A percentile compares a stretch with the other conserved stretches of the same genome.
phyloP scores from a whole-genome alignment of 768 basidiomycete genomes.

The Boletus edulis region DNA sequence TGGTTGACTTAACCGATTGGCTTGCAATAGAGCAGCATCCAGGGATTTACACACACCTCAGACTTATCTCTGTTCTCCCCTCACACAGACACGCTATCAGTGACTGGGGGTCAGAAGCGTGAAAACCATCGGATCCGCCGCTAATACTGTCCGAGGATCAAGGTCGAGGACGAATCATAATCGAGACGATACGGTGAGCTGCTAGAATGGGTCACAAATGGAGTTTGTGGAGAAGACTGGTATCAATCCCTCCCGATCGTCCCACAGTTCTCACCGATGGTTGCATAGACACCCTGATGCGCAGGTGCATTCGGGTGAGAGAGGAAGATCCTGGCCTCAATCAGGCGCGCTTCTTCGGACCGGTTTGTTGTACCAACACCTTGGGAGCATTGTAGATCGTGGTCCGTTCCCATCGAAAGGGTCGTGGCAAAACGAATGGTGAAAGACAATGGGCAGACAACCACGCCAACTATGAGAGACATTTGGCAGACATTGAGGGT shows the following conservation, averaged over 20 bases:
- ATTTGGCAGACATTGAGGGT: not conserved
- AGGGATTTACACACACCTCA: not conserved
- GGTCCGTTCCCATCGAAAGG: conserved; percentile 19
- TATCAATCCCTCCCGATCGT: not conserved
- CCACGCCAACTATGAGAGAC: not conserved
- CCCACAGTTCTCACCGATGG: conserved; percentile 10
- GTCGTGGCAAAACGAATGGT: conserved; percentile 11
- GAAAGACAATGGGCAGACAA: not conserved
- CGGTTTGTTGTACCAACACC: conserved; percentile 1
- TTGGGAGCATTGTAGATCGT: not conserved
- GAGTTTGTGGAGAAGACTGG: not conserved
- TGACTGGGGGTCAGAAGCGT: not conserved
- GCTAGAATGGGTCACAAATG: not conserved
- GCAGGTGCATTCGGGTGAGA: not conserved
- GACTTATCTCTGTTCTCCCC: conserved; percentile 1
- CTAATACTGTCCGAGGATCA: conserved; percentile 9
- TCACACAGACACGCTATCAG: not conserved
- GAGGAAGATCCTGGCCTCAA: conserved; percentile 1
- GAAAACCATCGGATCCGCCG: not conserved
- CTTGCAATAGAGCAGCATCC: not conserved
- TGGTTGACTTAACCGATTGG: conserved; percentile 1
- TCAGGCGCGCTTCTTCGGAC: conserved; percentile 1
- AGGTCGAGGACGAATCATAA: not conserved
- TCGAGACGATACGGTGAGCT: not conserved
- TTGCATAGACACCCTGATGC: conserved; percentile 6